These are phyloP conservation scores for Plasmodium malariae DNA, from an alignment of 169 alveolate genomes.

Conservation along the genomic window DNA sequence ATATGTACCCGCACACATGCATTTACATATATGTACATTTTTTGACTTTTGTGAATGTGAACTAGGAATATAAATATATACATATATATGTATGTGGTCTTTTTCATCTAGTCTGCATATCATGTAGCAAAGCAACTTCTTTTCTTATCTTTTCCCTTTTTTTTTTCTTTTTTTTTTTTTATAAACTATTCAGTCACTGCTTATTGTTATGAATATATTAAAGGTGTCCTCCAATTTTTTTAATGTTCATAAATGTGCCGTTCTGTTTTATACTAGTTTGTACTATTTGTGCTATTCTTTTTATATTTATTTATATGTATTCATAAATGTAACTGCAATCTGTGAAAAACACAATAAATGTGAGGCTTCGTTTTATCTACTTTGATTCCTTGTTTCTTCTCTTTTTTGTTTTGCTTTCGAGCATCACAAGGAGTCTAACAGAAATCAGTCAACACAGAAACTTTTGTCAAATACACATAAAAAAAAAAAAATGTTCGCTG, in stretches of 20 bases:
- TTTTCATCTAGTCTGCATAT: background rate
- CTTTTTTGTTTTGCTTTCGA: background rate
- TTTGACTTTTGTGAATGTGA: background rate
- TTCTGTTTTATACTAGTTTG: background rate
- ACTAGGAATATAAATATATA: background rate
- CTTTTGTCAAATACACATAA: constrained; percentile 2
- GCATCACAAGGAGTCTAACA: constrained; percentile 8
- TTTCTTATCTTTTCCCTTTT: too few species aligned
- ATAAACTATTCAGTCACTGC: background rate
- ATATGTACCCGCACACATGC: too few species aligned
- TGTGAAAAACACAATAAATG: background rate
- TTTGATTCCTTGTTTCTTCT: background rate
- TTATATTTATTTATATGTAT: background rate
- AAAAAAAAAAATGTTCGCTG: background rate
- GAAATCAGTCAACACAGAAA: constrained; percentile 5
- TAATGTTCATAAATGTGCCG: background rate
- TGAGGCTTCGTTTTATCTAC: background rate
- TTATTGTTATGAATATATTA: background rate
- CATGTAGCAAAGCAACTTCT: background rate
- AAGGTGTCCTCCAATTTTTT: background rate
- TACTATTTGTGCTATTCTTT: background rate
- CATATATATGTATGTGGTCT: background rate
- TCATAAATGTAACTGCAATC: background rate
- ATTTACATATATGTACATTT: constrained; percentile 14
- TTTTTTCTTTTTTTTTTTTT: too few species aligned